Conservation (phyloP, 2,329 filamentous ascomycete species). For the Coniochaeta sp. region DNA sequence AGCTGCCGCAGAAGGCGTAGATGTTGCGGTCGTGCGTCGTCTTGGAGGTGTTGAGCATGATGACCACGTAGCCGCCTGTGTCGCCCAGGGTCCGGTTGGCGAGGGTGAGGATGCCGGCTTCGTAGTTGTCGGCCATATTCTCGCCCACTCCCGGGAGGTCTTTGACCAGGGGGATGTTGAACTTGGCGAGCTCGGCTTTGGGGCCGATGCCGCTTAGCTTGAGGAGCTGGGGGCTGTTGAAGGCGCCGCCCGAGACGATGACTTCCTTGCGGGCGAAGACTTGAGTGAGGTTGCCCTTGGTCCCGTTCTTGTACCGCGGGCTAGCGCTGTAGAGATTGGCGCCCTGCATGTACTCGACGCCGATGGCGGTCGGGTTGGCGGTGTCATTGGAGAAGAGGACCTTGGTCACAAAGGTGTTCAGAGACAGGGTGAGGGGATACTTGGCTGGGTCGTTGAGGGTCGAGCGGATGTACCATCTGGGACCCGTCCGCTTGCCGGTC, state of each 20-base stretch:
- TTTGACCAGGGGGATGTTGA: neutral
- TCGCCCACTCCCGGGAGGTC: constrained; percentile 52
- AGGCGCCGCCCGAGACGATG: constrained; percentile 37
- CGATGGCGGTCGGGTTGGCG: constrained; percentile 24
- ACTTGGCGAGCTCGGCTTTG: constrained; percentile 1
- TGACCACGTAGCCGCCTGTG: constrained; percentile 13
- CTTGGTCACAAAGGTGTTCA: constrained; percentile 26
- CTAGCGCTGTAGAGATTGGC: constrained; percentile 33
- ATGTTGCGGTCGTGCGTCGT: constrained; percentile 20
- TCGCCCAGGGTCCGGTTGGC: constrained; percentile 22
- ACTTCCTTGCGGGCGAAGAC: constrained; percentile 32
- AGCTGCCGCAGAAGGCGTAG: constrained; percentile 21
- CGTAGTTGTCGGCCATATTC: constrained; percentile 50
- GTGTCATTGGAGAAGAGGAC: constrained; percentile 27
- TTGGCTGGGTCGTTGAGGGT: constrained; percentile 25
- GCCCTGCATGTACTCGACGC: constrained; percentile 34
- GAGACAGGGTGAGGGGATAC: constrained; percentile 33
- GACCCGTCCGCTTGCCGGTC: constrained; percentile 27
- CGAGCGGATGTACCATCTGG: constrained; percentile 31
- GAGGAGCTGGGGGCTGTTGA: constrained; percentile 18
- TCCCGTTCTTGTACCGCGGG: constrained; percentile 23
- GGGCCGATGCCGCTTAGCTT: constrained; percentile 4
- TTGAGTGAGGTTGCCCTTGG: constrained; percentile 12
- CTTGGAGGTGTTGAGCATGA: constrained; percentile 18
- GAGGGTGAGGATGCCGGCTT: constrained; percentile 32